Evolutionary conservation across 306 rosid genomes (phyloP), one percentile per base, ranked within the genome.

Genomic region (Gastrolobium bilobum): DNA sequence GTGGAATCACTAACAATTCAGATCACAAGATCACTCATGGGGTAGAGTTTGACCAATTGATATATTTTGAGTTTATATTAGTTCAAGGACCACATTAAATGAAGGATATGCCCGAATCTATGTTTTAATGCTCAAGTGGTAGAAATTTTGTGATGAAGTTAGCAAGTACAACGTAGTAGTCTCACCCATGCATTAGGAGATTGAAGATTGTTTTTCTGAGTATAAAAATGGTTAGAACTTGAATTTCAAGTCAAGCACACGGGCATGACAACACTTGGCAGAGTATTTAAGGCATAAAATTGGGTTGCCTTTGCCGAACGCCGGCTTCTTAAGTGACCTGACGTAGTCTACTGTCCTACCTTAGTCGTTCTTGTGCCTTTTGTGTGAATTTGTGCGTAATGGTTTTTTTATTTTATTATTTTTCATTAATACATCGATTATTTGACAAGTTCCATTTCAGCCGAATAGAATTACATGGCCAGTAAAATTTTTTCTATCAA

Each of bases 1-100:
- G 54, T 31, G 58, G 75, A 79, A 71, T 64, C 74, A 64, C 79
- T 74, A 85, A 63, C 82, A 82, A 68, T 85, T 80, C 34, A 78
- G 79, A 82, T 81, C 84, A 53, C 79, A 85, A 72, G 75, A 78
- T 85, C 83, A 71, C 37, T 80, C 74, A 81, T 81, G 71, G 71
- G 81, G 78, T 62, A 75, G 75, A 47, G 79, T 62, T 75, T 80
- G 83, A 80, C 79, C 68, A 76, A 50, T 81, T 81, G 58, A 80
- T 72, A 31, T 44, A 26, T 39, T 71, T 39, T 40, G 48, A 39
- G 42, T 68, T 82, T 73, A 68, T 39, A 69, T 39, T 79, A 48
- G 4, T 75, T 60, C 69, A 67, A 75, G 80, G 64, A 15, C 73
- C 71, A 31, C 84, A 75, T 74, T 74, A 29, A 74, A 79, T 79